Evolutionary conservation across 768 basidiomycete genomes (phyloP).

Genomic region (Mrakia frigida): DNA sequence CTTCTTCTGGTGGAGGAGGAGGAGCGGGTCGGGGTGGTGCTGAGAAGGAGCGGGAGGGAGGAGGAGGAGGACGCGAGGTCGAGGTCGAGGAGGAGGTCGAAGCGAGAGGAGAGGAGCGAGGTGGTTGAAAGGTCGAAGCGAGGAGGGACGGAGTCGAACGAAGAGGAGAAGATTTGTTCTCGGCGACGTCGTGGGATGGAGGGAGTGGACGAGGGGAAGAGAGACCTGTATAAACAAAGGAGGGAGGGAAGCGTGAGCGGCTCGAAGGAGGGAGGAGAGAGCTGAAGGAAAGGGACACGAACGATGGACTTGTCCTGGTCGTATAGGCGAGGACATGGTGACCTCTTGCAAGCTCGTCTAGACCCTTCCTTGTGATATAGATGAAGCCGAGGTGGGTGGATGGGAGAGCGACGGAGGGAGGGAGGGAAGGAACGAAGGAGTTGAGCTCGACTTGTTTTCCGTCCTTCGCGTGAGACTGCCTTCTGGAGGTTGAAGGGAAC

Average conservation of each 20-base stretch:
- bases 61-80: not conserved
- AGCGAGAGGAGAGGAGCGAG: constrained; percentile 7
- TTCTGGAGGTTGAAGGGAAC: too few species aligned
- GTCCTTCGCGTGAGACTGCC: too few species aligned
- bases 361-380: too few species aligned
- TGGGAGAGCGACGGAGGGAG: not conserved
- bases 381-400: not conserved
- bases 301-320: not conserved
- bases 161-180: not conserved
- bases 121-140: not conserved
- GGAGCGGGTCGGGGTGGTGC: not conserved
- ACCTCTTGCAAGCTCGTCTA: not conserved
- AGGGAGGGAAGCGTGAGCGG: not conserved
- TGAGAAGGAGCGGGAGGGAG: not conserved
- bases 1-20: not conserved
- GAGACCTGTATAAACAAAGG: not conserved
- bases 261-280: not conserved
- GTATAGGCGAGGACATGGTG: constrained; percentile 5
- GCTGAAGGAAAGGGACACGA: not conserved
- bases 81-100: not conserved
- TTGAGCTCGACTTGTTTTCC: too few species aligned
- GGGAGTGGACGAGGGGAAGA: constrained; percentile 1
- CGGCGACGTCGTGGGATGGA: not conserved
- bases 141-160: not conserved
- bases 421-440: too few species aligned